phyloP scores from a whole-genome alignment of 2,329 filamentous ascomycete species.

The Alternaria gaisen region DNA sequence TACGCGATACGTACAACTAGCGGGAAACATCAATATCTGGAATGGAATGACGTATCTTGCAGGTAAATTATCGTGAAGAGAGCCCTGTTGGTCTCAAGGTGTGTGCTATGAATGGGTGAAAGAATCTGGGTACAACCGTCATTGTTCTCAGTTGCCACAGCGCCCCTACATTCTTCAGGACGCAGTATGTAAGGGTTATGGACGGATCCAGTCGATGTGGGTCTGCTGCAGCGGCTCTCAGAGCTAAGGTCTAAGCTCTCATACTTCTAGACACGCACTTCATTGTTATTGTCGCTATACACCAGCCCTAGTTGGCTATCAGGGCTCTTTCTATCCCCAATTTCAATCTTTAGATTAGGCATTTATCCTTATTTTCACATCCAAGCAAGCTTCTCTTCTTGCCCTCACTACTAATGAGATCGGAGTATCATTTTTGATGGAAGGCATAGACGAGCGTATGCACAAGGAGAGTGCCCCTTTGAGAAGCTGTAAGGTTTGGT shows the following conservation, averaged over 20 bases:
- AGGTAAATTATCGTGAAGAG: too few species aligned
- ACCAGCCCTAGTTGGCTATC: not conserved
- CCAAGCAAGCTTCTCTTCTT: not conserved
- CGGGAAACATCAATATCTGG: not conserved
- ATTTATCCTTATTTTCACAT: not conserved
- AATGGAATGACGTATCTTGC: not conserved
- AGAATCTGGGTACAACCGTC: not conserved
- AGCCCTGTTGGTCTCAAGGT: not conserved
- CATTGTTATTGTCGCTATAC: not conserved
- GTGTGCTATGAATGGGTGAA: not conserved
- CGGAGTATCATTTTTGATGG: too few species aligned
- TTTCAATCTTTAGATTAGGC: not conserved
- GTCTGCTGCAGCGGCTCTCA: not conserved
- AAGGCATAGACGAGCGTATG: too few species aligned
- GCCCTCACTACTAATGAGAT: not conserved
- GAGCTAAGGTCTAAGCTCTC: not conserved
- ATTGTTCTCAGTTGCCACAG: not conserved
- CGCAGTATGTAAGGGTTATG: not conserved
- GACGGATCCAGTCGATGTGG: not conserved
- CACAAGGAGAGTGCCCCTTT: too few species aligned
- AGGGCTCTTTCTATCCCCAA: not conserved
- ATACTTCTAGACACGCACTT: not conserved
- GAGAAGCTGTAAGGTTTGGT: too few species aligned
- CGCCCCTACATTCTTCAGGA: not conserved
- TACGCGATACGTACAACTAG: not conserved